phyloP scores from a whole-genome alignment of 2,329 filamentous ascomycete species.

The Ophiostoma triangulosporum region DNA sequence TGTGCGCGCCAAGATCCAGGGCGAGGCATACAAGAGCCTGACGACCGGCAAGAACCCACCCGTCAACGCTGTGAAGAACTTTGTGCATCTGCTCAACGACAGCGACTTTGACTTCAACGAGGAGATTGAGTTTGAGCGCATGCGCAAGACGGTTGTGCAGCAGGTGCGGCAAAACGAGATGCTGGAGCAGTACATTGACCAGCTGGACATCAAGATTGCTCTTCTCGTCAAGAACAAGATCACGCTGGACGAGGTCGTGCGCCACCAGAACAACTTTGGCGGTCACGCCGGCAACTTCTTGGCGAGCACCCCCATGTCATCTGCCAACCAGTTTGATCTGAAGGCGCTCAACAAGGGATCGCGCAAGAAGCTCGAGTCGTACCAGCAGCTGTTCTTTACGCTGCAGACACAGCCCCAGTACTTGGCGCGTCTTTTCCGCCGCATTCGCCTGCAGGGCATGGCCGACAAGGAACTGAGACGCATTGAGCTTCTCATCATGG shows the following conservation, averaged over 20 bases:
- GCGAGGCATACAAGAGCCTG: constrained; percentile 93
- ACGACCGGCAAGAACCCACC: constrained; percentile 94
- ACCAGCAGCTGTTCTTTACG: constrained; percentile 95
- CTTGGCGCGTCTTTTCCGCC: constrained; percentile 74
- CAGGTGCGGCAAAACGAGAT: constrained; percentile 95
- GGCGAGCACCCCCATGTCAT: constrained; percentile 76
- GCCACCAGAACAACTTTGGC: constrained; percentile 91
- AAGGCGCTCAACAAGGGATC: constrained; percentile 97
- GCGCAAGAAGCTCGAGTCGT: constrained; percentile 85
- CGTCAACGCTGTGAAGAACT: constrained; percentile 93
- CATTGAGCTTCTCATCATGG: constrained; percentile 89
- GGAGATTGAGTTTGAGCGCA: constrained; percentile 88
- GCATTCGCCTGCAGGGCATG: constrained; percentile 68
- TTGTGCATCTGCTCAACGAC: constrained; percentile 93
- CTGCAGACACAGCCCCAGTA: constrained; percentile 95
- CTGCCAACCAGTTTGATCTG: constrained; percentile 84
- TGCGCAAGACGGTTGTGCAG: constrained; percentile 92
- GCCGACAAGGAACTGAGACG: constrained; percentile 87
- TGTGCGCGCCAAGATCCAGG: constrained; percentile 84
- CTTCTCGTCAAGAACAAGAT: constrained; percentile 99
- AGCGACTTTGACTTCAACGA: constrained; percentile 99
- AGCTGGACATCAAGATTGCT: constrained; percentile 97
- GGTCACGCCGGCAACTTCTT: constrained; percentile 67
- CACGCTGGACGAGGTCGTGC: constrained; percentile 91
- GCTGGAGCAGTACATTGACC: constrained; percentile 94